Conservation (phyloP, 805 yeast species). For the Ogataea pignaliae region DNA sequence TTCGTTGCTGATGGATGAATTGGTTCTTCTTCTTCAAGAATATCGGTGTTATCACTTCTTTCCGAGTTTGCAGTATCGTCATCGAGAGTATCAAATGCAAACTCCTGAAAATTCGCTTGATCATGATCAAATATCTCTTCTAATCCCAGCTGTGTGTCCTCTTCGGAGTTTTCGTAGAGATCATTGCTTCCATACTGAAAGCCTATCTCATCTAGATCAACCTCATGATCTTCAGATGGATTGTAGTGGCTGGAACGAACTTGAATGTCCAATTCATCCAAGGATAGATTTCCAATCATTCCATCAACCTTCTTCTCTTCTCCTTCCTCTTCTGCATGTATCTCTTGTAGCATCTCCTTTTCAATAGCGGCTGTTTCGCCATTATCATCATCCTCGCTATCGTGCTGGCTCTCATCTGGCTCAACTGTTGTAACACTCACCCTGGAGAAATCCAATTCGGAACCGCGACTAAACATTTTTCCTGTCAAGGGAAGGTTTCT, state of each 20-base stretch:
- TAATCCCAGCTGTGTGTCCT: conserved; percentile 12
- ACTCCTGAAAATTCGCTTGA: conserved; percentile 14
- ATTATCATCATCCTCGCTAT: conserved; percentile 11
- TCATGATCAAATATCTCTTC: conserved; percentile 19
- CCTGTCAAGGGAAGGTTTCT: conserved; percentile 12
- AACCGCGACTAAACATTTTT: conserved; percentile 5
- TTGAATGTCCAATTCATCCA: conserved; percentile 34
- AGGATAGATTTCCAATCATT: conserved; percentile 29
- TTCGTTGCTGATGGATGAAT: neutral
- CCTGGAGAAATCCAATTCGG: conserved; percentile 22
- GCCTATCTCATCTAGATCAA: conserved; percentile 14
- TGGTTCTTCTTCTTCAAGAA: neutral
- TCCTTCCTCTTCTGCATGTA: neutral
- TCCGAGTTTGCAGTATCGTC: neutral
- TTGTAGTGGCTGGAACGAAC: conserved; percentile 22
- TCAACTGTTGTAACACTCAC: conserved; percentile 18
- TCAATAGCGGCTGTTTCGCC: neutral
- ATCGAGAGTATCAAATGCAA: conserved; percentile 17
- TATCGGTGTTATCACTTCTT: neutral
- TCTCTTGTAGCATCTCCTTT: too few species aligned
- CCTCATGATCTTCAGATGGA: conserved; percentile 10
- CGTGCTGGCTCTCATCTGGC: conserved; percentile 5
- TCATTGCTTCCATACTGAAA: conserved; percentile 18
- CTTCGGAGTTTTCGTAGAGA: conserved; percentile 13
- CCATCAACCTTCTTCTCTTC: conserved; percentile 9